phyloP scores from a whole-genome alignment of 352 stramenopile genomes.

The Phytophthora podocarpi region DNA sequence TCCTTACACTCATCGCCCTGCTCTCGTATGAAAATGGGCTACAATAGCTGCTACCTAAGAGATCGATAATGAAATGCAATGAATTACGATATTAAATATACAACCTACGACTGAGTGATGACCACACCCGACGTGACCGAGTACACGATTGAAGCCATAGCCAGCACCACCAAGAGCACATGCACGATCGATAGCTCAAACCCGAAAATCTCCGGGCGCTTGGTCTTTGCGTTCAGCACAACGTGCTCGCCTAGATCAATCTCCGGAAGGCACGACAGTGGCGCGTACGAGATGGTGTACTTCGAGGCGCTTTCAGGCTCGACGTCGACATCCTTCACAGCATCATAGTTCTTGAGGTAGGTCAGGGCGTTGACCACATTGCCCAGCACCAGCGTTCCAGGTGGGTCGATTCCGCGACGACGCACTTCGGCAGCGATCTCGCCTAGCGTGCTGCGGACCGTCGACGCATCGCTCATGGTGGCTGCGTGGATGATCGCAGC shows the following conservation, averaged over 20 bases:
- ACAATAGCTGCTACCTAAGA: no score
- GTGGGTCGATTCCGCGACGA: conserved; percentile 85
- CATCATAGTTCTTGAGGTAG: conserved; percentile 71
- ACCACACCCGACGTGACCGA: conserved; percentile 26
- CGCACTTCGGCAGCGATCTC: conserved; percentile 91
- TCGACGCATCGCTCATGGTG: conserved; percentile 90
- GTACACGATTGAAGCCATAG: conserved; percentile 29
- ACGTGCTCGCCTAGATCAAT: conserved; percentile 69
- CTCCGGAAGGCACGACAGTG: conserved; percentile 49
- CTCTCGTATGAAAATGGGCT: no score
- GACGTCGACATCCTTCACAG: conserved; percentile 38
- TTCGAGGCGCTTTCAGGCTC: conserved; percentile 29
- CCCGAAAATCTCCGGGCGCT: conserved; percentile 30
- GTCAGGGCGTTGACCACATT: conserved; percentile 89
- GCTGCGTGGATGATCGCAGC: conserved; percentile 94
- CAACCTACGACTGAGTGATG: conserved; percentile 18
- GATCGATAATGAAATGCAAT: conserved; percentile 4
- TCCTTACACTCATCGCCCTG: no score
- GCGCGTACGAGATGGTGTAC: conserved; percentile 76
- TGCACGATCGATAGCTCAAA: conserved; percentile 28
- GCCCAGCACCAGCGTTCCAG: conserved; percentile 94
- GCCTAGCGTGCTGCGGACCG: conserved; percentile 87
- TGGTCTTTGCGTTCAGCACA: conserved; percentile 45
- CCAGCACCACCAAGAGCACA: conserved; percentile 25
- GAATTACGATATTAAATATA: conserved; percentile 22